These are phyloP conservation scores for Boletus semigastroideus DNA, from an alignment of 1,284 basidiomycete genomes.

Conservation along the genomic window DNA sequence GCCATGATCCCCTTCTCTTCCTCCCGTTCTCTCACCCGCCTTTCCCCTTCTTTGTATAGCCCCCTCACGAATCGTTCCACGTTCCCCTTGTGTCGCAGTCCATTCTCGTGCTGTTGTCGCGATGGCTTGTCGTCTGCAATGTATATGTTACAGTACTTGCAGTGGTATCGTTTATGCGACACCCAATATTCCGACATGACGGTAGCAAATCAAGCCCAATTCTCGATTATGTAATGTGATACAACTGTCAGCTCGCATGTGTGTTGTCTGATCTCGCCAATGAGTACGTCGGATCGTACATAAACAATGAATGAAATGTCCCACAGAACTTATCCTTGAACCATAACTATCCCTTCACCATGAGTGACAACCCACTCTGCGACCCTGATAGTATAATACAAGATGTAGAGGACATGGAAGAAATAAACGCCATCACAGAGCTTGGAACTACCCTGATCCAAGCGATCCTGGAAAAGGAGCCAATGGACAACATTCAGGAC, in stretches of 20 bases:
- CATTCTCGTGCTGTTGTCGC: conserved; percentile 89
- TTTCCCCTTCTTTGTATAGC: conserved; percentile 92
- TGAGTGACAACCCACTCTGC: conserved; percentile 6
- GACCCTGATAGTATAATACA: conserved; percentile 8
- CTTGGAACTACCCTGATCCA: conserved; percentile 60
- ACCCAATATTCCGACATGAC: conserved; percentile 85
- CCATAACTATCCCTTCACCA: background rate
- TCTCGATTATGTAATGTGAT: conserved; percentile 22
- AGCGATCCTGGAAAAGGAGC: conserved; percentile 52
- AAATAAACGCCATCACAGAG: conserved; percentile 45
- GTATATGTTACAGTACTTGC: conserved; percentile 89
- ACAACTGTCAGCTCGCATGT: background rate
- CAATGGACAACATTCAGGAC: conserved; percentile 48
- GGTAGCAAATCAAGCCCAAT: conserved; percentile 6
- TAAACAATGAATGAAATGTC: background rate
- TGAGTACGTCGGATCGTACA: background rate
- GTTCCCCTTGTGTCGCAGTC: conserved; percentile 92
- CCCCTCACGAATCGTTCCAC: conserved; percentile 89
- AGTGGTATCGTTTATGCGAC: conserved; percentile 80
- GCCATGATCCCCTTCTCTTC: conserved; percentile 87
- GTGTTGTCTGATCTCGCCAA: background rate
- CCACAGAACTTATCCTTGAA: background rate
- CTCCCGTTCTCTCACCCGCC: conserved; percentile 81
- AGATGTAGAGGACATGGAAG: conserved; percentile 33
- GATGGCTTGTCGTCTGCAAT: conserved; percentile 95